Evolutionary conservation across 345 rosid species (phyloP).

Genomic region (Camelina sativa): DNA sequence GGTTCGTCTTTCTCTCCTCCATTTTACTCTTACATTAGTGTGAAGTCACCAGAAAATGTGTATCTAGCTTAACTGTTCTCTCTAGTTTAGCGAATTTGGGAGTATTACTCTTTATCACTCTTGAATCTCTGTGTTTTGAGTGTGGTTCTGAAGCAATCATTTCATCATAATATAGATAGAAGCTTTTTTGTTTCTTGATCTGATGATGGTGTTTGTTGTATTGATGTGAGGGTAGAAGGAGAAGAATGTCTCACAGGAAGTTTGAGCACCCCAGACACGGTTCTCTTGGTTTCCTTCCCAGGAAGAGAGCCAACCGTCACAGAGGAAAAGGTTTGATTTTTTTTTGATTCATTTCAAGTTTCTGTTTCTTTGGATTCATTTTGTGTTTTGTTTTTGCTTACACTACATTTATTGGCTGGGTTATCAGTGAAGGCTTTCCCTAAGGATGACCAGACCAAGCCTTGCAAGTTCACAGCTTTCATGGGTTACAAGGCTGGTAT

Average conservation of each 20-base stretch:
- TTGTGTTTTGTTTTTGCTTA: not conserved
- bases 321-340: constrained; percentile 66
- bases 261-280: constrained; percentile 98
- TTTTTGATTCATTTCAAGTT: not conserved
- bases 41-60: not conserved
- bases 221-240: constrained; percentile 35
- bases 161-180: not conserved
- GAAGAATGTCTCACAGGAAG: constrained; percentile 88
- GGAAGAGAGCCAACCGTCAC: constrained; percentile 87
- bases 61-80: not conserved
- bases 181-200: not conserved
- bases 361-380: not conserved
- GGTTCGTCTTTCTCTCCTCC: constrained; percentile 1
- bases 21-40: not conserved
- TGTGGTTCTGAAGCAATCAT: not conserved
- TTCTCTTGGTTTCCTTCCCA: constrained; percentile 89
- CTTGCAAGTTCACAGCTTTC: constrained; percentile 85
- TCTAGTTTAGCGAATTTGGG: not conserved
- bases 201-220: constrained; percentile 8
- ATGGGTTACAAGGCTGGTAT: constrained; percentile 92
- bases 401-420: not conserved
- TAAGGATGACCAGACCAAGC: constrained; percentile 77
- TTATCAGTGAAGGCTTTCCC: constrained; percentile 88
- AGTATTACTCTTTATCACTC: not conserved
- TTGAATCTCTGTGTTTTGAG: not conserved